A percentile compares a stretch with the other conserved stretches of the same genome.
Conservation (phyloP, 1,139 yeast species). For the Suhomyces guaymorum region DNA sequence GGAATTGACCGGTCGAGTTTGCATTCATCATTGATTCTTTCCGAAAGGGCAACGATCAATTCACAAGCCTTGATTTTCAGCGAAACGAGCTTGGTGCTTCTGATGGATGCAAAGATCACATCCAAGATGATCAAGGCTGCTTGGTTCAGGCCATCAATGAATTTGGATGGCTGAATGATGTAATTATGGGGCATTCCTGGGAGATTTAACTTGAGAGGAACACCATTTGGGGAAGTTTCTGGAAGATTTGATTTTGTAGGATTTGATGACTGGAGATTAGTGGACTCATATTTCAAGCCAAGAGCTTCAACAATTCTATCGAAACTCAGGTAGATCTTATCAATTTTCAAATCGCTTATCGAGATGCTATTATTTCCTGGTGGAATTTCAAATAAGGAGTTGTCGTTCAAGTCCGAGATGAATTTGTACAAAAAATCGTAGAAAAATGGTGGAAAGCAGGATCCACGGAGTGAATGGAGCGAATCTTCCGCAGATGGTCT, state of each 20-base stretch:
- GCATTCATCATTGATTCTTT: slow-evolving; percentile 75
- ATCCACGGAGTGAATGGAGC: slow-evolving; percentile 49
- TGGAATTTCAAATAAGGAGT: slow-evolving; percentile 20
- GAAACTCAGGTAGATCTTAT: slow-evolving; percentile 57
- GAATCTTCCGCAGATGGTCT: slow-evolving; percentile 59
- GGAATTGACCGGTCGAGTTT: slow-evolving; percentile 87
- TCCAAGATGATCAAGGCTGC: slow-evolving; percentile 66
- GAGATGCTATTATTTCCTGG: slow-evolving; percentile 26
- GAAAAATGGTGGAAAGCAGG: slow-evolving; percentile 70
- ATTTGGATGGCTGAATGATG: slow-evolving; percentile 39
- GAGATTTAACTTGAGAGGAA: slow-evolving; percentile 51
- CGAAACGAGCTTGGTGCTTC: slow-evolving; percentile 62
- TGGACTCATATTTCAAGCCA: slow-evolving; percentile 43
- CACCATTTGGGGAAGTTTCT: no score
- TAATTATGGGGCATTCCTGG: slow-evolving; percentile 50
- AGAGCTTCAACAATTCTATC: slow-evolving; percentile 52
- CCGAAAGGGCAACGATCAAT: slow-evolving; percentile 72
- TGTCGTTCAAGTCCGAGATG: slow-evolving; percentile 43
- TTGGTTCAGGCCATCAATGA: slow-evolving; percentile 33
- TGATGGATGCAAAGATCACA: slow-evolving; percentile 61
- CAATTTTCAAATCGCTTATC: slow-evolving; percentile 60
- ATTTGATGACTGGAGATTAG: no score
- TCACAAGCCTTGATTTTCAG: slow-evolving; percentile 75
- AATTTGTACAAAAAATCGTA: slow-evolving; percentile 71
- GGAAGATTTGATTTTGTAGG: no score